These are phyloP conservation scores for Eimeria praecox DNA, from an alignment of 169 alveolate species.

Conservation along the genomic window DNA sequence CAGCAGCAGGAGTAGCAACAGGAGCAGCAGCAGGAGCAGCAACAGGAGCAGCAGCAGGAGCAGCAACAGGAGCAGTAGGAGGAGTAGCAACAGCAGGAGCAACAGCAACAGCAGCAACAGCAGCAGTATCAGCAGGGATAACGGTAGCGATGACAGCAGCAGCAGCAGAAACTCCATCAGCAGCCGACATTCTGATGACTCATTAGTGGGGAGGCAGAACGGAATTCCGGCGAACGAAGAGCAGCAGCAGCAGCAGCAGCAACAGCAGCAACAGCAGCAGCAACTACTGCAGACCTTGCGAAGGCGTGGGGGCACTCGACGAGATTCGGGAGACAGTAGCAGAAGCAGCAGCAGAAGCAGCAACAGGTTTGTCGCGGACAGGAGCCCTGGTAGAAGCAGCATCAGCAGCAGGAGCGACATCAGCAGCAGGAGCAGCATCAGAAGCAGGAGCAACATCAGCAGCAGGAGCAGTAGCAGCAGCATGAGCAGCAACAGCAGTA, in stretches of 20 bases:
- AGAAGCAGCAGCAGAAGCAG: neutral
- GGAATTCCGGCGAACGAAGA: neutral
- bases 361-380: neutral
- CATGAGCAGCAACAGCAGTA: slow-evolving; percentile 18
- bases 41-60: neutral
- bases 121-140: neutral
- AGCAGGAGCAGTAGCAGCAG: neutral
- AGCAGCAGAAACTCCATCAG: slow-evolving; percentile 2
- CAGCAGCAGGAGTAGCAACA: neutral
- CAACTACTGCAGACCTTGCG: neutral
- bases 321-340: neutral
- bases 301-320: neutral
- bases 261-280: slow-evolving; percentile 44
- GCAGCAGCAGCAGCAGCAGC: slow-evolving; percentile 31
- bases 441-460: neutral
- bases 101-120: neutral
- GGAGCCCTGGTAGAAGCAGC: neutral
- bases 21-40: neutral
- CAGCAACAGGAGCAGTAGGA: slow-evolving; percentile 5
- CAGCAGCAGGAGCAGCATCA: neutral
- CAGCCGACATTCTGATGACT: neutral
- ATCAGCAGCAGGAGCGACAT: neutral
- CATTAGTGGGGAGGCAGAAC: neutral
- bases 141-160: neutral
- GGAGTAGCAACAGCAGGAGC: neutral